Base-by-base conservation (phyloP, 2,329 filamentous ascomycete genomes). In the Pyrenophora seminiperda region DNA sequence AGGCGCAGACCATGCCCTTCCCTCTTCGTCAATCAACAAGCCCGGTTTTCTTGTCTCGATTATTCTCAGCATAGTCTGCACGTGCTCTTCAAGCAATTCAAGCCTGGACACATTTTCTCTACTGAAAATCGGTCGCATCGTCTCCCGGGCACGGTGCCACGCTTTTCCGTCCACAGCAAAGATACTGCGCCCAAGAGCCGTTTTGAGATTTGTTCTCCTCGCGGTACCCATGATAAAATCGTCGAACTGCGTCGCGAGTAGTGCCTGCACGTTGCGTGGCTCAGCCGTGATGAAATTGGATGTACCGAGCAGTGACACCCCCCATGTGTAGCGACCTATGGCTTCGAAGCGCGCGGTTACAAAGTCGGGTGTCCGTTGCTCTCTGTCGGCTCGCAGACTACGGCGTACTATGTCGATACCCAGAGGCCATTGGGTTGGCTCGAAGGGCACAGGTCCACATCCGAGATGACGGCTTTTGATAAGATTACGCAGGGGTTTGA, bases 151-250 rank as follows among this genome's bases (percentile, higher is more conserved):
- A 3, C 47, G 10, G 33, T 50, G 47, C 47, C 47, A 50, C 6
- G 40, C 40, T 19, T 39, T 33, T 13, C 47, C 47, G 17, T 50
- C 47, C 13, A 50, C 41, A 34, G 47, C 47, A 17, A 50, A 50
- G n/a, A 50, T 45, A n/a, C 47, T 50, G 27, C 47, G 47, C 20
- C 47, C 47, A 4, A 50, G 47, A 4, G 33, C 47, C n/a, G 13
- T 14, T 3, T 45, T 50, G 15, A 50, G 31, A 5, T 44, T 50
- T 22, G 47, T 50, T 1, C 47, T 32, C 13, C 47, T 32, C 0
- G 40, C 47, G 17, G 40, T 45, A 1, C 47, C 47, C 47, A 50
- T 40, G n/a, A 50, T 40, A 15, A 50, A 50, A 11, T 50, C 47
- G 2, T 44, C 41, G 4, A 50, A 50, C 29, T 50, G 34, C 4